Evolutionary conservation across 306 rosid genomes (phyloP).

Genomic region (Vigna nakashimae): DNA sequence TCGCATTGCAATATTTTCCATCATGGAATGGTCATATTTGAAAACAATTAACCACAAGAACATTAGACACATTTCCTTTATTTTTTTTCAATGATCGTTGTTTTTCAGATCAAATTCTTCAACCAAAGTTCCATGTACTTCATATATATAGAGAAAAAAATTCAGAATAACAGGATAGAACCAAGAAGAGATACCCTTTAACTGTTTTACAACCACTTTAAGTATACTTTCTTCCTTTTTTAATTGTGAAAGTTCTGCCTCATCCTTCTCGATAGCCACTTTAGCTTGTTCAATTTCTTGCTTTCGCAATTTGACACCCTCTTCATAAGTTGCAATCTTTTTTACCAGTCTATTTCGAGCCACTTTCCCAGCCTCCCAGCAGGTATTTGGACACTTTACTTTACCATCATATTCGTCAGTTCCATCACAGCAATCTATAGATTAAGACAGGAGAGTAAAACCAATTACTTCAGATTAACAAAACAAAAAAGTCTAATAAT

Average conservation of each 20-base stretch:
- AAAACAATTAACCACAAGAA: not conserved
- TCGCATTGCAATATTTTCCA: not conserved
- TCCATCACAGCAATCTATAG: slow-evolving; percentile 97
- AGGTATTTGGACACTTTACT: slow-evolving; percentile 83
- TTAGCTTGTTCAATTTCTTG: slow-evolving; percentile 77
- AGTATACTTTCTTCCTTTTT: slow-evolving; percentile 76
- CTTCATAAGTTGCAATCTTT: slow-evolving; percentile 80
- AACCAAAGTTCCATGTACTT: slow-evolving; percentile 18
- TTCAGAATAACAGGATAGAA: slow-evolving; percentile 39
- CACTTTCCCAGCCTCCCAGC: slow-evolving; percentile 98
- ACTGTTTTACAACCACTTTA: slow-evolving; percentile 81
- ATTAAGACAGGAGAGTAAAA: slow-evolving; percentile 39
- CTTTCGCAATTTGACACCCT: slow-evolving; percentile 72
- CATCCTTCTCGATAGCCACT: slow-evolving; percentile 65
- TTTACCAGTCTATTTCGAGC: slow-evolving; percentile 78
- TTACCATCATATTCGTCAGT: slow-evolving; percentile 84
- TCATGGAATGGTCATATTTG: no score
- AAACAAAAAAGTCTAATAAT: slow-evolving; percentile 26
- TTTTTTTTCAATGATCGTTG: slow-evolving; percentile 6
- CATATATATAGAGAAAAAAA: slow-evolving; percentile 14
- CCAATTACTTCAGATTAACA: slow-evolving; percentile 33
- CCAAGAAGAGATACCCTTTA: slow-evolving; percentile 64
- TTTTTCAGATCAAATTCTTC: slow-evolving; percentile 26
- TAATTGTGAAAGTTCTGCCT: slow-evolving; percentile 71
- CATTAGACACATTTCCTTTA: slow-evolving; percentile 9